Evolutionary conservation across 1,284 basidiomycete genomes (phyloP), one percentile per base, ranked within the genome.

Genomic region (Meira nashicola): DNA sequence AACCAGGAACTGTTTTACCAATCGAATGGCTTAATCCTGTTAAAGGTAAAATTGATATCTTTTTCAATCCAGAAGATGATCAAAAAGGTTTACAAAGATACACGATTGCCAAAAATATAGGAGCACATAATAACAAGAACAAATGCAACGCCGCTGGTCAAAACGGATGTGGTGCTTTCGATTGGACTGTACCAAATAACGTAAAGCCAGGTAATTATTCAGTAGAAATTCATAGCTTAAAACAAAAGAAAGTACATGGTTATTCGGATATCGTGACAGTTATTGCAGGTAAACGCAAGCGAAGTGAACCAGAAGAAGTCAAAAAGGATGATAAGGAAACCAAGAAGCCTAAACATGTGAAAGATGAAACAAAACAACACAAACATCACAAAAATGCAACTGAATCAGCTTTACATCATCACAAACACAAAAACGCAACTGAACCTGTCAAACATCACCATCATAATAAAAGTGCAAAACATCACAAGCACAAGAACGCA

Each of bases 1-100:
- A 53, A 4, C 38, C 12, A 39, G 50, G 50, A 15, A 4, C 12
- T 25, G 19, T 17, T 5, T 15, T 39, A 19, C 17, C 12, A n/a
- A 39, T 53, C 39, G 37, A 53, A 19, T 53, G 50, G 50, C 37
- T 53, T 19, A 53, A 53, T 15, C 50, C 23, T 7, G 5, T 53
- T 6, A 15, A 37, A 14, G 50, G 50, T 5, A 28, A 53, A 41
- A 28, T 53, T 33, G 28, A 37, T 6, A 53, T 53, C 23, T 21
- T 15, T 33, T 33, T 53, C 28, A 28, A 28, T 7, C 50, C 50
- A 15, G 28, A 53, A 5, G 17, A 39, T 15, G 39, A 17, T 17
- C 23, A 14, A 38, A 25, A 17, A 17, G 23, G 43, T 9, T 25
- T 44, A 9, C 3, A 17, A 17, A 53, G 7, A 41, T 53, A 53